Conservation (phyloP, 805 yeast species). For the Sugiyamaella qingdaonensis region DNA sequence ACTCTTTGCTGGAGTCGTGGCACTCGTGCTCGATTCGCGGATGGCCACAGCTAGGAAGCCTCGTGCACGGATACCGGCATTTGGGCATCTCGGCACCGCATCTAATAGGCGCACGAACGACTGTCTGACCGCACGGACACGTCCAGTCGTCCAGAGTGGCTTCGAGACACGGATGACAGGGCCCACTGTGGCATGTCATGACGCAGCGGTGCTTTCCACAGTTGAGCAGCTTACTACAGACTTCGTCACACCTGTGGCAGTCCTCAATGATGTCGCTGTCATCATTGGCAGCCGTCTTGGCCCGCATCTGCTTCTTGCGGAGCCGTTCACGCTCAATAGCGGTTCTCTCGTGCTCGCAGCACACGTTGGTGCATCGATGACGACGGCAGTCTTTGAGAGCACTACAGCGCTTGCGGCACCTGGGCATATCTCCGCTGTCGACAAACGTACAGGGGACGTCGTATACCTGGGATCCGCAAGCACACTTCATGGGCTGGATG, state of each 20-base stretch:
- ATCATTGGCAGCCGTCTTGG: conserved; percentile 41
- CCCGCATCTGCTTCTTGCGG: conserved; percentile 47
- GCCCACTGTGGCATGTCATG: conserved; percentile 72
- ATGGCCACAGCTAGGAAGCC: conserved; percentile 65
- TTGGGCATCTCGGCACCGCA: conserved; percentile 69
- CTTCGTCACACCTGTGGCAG: conserved; percentile 63
- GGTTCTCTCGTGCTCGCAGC: conserved; percentile 64
- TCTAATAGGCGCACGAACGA: conserved; percentile 75
- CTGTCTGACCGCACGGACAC: conserved; percentile 77
- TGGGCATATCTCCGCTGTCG: conserved; percentile 50
- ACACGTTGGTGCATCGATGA: conserved; percentile 64
- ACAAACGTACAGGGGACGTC: conserved; percentile 60
- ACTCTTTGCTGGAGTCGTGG: conserved; percentile 57
- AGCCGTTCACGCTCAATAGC: conserved; percentile 54
- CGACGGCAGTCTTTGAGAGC: conserved; percentile 74
- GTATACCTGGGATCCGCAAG: conserved; percentile 52
- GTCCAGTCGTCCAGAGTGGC: conserved; percentile 73
- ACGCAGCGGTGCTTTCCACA: conserved; percentile 70
- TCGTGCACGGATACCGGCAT: conserved; percentile 62
- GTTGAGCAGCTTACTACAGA: conserved; percentile 56
- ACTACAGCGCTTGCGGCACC: conserved; percentile 67
- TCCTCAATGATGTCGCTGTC: conserved; percentile 63
- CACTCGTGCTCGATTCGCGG: conserved; percentile 62
- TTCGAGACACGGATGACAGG: conserved; percentile 76
- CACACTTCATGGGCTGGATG: conserved; percentile 50